Conservation (phyloP, 345 rosid species). For the Eucalyptus pauciflora region DNA sequence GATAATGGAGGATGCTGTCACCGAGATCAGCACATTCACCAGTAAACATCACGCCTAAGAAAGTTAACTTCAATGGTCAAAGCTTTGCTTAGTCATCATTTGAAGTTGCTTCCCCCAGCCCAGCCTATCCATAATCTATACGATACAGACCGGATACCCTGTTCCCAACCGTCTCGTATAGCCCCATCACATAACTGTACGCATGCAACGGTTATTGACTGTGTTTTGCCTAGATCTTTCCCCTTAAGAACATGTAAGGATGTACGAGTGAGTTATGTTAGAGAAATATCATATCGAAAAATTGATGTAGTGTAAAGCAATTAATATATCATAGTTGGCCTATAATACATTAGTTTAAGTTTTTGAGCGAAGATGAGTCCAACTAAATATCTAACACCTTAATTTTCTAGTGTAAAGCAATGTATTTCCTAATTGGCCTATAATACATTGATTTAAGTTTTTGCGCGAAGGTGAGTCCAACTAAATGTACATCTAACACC, state of each 20-base stretch:
- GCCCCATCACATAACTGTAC: not conserved
- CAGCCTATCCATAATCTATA: not conserved
- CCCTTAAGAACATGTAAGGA: not conserved
- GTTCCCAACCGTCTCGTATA: not conserved
- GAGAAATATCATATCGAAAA: not conserved
- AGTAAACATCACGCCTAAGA: not conserved
- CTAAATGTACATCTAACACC: not conserved
- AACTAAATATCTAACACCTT: not conserved
- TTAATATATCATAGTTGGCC: no score
- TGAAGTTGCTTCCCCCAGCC: not conserved
- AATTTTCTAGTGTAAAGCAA: not conserved
- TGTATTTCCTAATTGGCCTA: no score
- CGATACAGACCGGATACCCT: not conserved
- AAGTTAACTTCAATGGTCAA: not conserved
- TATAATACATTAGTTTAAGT: not conserved
- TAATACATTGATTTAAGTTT: no score
- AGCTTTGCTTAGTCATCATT: not conserved
- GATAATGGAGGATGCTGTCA: not conserved
- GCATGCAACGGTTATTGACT: not conserved
- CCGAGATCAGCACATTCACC: not conserved
- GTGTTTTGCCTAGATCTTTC: not conserved
- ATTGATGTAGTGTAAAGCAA: not conserved
- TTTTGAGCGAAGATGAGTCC: not conserved
- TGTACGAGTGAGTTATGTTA: not conserved
- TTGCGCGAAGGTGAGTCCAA: not conserved